Conservation (phyloP, 441 rosid species). For the Syzygium syzygioides region DNA sequence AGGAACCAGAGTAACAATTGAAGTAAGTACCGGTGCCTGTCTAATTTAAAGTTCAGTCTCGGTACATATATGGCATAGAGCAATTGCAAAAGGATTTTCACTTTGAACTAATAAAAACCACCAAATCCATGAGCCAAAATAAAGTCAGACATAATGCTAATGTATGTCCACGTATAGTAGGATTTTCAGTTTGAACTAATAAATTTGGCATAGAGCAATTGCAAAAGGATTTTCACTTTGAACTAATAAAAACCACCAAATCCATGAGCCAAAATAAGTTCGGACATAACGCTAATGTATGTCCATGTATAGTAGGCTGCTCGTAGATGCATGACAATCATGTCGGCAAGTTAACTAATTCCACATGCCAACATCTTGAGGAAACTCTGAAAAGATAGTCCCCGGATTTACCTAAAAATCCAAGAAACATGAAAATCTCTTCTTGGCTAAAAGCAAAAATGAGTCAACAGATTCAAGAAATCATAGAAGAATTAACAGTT, state of each 20-base stretch:
- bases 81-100: neutral
- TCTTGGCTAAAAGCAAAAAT: neutral
- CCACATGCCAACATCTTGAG: neutral
- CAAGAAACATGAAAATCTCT: neutral
- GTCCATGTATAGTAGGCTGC: neutral
- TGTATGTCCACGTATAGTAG: neutral
- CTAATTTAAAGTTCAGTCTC: neutral
- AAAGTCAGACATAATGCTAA: neutral
- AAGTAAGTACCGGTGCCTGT: neutral
- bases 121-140: neutral
- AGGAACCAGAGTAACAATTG: neutral
- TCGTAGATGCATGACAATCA: neutral
- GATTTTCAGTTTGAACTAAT: too few relatives aligned
- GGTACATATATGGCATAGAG: neutral
- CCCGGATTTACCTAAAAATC: neutral
- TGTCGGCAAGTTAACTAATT: neutral
- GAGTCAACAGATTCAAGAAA: neutral
- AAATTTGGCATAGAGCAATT: too few relatives aligned
- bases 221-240: neutral
- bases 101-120: neutral
- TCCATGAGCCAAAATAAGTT: neutral
- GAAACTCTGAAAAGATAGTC: neutral
- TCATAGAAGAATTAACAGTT: neutral
- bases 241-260: neutral
- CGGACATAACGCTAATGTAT: neutral